These are phyloP conservation scores for Dactylonectria macrodidyma DNA, from an alignment of 2,329 filamentous ascomycete species.

Conservation along the genomic window DNA sequence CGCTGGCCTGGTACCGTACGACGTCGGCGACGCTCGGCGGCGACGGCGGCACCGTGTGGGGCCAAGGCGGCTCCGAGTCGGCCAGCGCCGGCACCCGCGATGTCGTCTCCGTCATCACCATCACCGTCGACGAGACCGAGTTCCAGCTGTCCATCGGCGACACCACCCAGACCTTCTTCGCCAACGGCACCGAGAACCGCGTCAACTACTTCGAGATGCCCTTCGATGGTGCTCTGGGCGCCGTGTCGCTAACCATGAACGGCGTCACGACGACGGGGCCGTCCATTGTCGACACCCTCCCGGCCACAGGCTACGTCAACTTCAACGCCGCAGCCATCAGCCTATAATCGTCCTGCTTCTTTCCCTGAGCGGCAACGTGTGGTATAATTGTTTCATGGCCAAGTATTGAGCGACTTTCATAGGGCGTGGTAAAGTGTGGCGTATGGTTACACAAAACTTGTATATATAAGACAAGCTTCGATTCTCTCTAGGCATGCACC, in stretches of 20 bases:
- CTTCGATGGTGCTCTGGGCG: slow-evolving; percentile 34
- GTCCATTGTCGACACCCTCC: slow-evolving; percentile 36
- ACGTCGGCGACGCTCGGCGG: slow-evolving; percentile 45
- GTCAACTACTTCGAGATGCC: slow-evolving; percentile 44
- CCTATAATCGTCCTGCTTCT: slow-evolving; percentile 15
- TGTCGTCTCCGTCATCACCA: slow-evolving; percentile 53
- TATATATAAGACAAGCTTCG: background rate
- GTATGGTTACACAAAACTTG: background rate
- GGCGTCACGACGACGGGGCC: slow-evolving; percentile 32
- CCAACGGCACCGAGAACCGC: slow-evolving; percentile 32
- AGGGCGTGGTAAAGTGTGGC: background rate
- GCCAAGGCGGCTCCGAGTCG: slow-evolving; percentile 44
- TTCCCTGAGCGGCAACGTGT: background rate
- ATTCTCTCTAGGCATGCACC: background rate
- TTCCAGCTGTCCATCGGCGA: slow-evolving; percentile 52
- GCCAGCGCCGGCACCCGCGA: slow-evolving; percentile 45
- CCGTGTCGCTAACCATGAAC: slow-evolving; percentile 40
- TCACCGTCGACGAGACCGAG: slow-evolving; percentile 46
- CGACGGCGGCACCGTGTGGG: slow-evolving; percentile 52
- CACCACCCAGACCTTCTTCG: slow-evolving; percentile 30
- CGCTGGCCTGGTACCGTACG: slow-evolving; percentile 54
- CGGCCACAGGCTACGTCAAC: slow-evolving; percentile 41
- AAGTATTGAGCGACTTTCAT: background rate
- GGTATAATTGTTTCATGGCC: background rate
- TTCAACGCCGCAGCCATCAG: slow-evolving; percentile 42